Conservation (phyloP, 768 basidiomycete species). For the Hypholoma fasciculare region DNA sequence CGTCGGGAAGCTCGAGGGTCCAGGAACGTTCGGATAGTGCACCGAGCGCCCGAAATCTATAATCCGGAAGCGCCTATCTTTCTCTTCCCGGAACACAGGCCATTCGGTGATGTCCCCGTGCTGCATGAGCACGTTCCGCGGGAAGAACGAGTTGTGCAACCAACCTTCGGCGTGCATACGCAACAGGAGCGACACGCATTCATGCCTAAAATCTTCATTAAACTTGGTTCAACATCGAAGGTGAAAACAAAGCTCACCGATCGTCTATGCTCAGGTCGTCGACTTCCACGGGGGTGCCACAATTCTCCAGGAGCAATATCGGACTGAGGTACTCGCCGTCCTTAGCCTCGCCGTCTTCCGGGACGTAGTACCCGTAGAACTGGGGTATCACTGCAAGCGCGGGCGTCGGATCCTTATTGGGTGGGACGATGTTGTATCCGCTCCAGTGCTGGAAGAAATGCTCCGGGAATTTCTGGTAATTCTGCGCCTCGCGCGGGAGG, state of each 20-base stretch:
- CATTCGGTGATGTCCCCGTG: no score
- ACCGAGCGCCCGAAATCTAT: no score
- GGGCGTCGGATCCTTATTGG: constrained; percentile 44
- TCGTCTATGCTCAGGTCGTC: constrained; percentile 35
- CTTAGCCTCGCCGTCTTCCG: constrained; percentile 12
- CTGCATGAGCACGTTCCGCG: no score
- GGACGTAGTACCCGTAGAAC: constrained; percentile 62
- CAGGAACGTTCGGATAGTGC: no score
- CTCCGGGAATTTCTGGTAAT: constrained; percentile 44
- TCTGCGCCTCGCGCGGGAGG: constrained; percentile 38
- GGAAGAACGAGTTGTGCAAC: no score
- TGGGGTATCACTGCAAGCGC: constrained; percentile 56
- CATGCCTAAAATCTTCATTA: no score
- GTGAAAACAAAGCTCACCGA: constrained; percentile 20
- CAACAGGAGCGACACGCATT: no score
- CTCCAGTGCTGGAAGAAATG: constrained; percentile 51
- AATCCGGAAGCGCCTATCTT: no score
- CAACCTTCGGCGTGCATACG: no score
- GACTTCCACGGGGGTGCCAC: constrained; percentile 31
- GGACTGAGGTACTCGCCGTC: constrained; percentile 31
- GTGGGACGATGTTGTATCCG: constrained; percentile 44
- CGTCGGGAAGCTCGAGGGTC: no score
- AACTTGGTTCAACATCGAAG: background rate
- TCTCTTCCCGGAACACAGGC: no score
- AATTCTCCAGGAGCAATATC: constrained; percentile 44